A percentile compares a stretch with the other conserved stretches of the same genome.
Conservation (phyloP, 305 asterid species). For the Caryopteris hybrid region DNA sequence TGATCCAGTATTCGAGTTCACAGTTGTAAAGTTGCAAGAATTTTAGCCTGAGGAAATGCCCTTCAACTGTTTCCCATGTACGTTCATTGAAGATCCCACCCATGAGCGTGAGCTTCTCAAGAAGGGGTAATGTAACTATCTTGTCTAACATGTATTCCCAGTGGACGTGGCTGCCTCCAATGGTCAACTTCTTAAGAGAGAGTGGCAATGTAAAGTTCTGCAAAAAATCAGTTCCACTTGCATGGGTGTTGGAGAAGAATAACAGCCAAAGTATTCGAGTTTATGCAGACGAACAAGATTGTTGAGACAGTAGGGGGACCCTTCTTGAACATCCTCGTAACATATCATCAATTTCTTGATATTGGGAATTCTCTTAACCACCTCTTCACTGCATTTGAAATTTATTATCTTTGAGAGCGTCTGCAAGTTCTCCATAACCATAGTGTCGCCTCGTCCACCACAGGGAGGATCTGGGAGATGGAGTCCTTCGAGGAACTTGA, state of each 20-base stretch:
- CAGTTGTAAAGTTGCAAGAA: neutral
- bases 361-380: conserved; percentile 16
- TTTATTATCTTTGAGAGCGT: neutral
- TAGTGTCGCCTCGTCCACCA: neutral
- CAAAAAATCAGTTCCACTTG: neutral
- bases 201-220: neutral
- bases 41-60: neutral
- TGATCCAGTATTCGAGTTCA: neutral
- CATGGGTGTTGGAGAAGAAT: neutral
- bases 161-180: neutral
- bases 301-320: neutral
- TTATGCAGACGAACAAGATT: conserved; percentile 4
- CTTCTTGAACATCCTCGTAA: neutral
- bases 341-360: neutral
- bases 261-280: conserved; percentile 10
- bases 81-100: neutral
- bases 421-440: conserved; percentile 7
- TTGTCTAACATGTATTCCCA: neutral
- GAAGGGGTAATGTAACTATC: neutral
- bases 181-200: neutral
- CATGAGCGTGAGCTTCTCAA: neutral
- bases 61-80: neutral
- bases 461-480: neutral
- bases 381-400: conserved; percentile 6
- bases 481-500: neutral